A percentile compares a stretch with the other conserved stretches of the same genome.
Conservation (phyloP, 163 green algal genomes). For the Volvox carteri region DNA sequence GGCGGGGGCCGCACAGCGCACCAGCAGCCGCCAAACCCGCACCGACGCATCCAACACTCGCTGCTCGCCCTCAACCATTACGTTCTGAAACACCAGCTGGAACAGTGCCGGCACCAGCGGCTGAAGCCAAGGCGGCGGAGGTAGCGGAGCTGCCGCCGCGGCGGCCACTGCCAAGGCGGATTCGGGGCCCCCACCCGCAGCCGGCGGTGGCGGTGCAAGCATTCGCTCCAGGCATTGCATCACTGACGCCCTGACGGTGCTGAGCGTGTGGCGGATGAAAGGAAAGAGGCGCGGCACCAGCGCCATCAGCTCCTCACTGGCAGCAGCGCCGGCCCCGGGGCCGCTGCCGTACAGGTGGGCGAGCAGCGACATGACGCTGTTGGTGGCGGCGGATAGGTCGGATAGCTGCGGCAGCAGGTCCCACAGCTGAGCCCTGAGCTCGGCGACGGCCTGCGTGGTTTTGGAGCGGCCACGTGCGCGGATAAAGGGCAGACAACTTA, state of each 20-base stretch:
- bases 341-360: slow-evolving; percentile 76
- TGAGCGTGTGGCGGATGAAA: slow-evolving; percentile 88
- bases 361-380: slow-evolving; percentile 86
- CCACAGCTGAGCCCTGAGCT: slow-evolving; percentile 79
- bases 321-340: background rate
- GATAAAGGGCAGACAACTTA: too few relatives aligned
- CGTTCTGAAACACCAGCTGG: slow-evolving; percentile 85
- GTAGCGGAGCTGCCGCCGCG: background rate
- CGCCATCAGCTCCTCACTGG: slow-evolving; percentile 60
- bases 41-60: slow-evolving; percentile 67
- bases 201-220: slow-evolving; percentile 48
- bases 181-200: background rate
- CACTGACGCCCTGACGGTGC: slow-evolving; percentile 81
- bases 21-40: slow-evolving; percentile 72
- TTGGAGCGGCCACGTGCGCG: too few relatives aligned
- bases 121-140: slow-evolving; percentile 43
- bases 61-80: slow-evolving; percentile 82
- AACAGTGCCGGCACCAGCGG: slow-evolving; percentile 55
- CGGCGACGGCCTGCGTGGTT: slow-evolving; percentile 44
- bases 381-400: slow-evolving; percentile 89
- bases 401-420: slow-evolving; percentile 85
- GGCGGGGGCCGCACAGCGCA: slow-evolving; percentile 48
- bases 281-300: slow-evolving; percentile 89
- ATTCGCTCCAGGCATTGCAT: slow-evolving; percentile 81
- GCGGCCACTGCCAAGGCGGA: background rate